Base-by-base conservation (phyloP, 805 yeast genomes). In the Ascoidea rubescens region DNA sequence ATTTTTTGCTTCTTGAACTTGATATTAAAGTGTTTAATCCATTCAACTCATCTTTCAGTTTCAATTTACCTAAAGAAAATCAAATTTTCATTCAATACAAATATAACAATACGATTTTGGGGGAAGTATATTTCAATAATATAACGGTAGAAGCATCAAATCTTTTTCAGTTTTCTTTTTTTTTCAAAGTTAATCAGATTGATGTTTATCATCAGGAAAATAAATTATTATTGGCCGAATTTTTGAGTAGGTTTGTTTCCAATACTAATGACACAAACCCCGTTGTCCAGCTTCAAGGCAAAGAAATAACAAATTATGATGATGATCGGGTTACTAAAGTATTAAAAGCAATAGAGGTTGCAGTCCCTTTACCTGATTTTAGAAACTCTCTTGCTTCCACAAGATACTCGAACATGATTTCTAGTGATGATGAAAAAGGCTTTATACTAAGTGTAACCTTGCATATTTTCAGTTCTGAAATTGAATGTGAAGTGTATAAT, bases 401-500 rank as follows among this genome's bases (percentile, higher is more conserved):
- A 10, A 10, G 14, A 37, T 10, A 37, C 14, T 37, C 43, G 4
- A 44, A 51, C 17, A 33, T 31, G 17, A 47, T 37, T 50, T 31
- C 57, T 7, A 50, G 53, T 17, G 51, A 50, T 37, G 54, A 55
- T 4, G 48, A 50, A 17, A 46, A 58, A 10, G 74, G 75, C 1
- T 79, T 79, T 53, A 63, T 80, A 5, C 51, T 74, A 1, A 73
- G 70, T 14, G 70, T 78, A 5, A 75, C 76, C 0, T 73, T 80
- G 64, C 84, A 80, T 61, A 56, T 80, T 4, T 64, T 79, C 64
- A 65, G 74, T 0, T 74, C 81, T 0, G 79, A 78, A 48, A 69
- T 78, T 5, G 82, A 79, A 57, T 59, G 80, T 52, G 71, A 73
- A 0, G 66, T 79, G 0, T 77, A 60, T 62, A 80, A 80, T 57